Base-by-base conservation (phyloP, 495 filamentous ascomycete species). In the Neurospora sp. region DNA sequence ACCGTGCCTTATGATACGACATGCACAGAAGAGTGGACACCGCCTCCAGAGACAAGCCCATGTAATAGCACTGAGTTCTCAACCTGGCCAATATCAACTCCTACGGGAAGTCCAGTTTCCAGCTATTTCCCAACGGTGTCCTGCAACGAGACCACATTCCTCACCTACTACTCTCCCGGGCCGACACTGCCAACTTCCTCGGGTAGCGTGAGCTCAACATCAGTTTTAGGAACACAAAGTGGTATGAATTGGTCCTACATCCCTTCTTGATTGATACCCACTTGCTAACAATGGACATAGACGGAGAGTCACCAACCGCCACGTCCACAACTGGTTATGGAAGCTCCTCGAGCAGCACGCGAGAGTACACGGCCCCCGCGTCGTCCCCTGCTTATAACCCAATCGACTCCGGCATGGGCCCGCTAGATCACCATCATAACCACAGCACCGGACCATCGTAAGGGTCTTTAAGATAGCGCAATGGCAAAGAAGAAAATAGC, bases 361-460 rank as follows among this genome's bases (percentile, higher is more conserved):
- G 39, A 35, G 69, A 39, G n/a, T 53, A 70, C 46, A 44, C 76
- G 3, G 0, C 35, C 35, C 14, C 72, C 2, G 18, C 70, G 20
- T 3, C 69, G 22, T 48, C 66, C 41, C 68, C 75, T 4, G 68
- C 72, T 18, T 70, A 40, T 31, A 77, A 74, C 69, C 75, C 77
- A 7, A 68, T 80, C 38, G 71, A 79, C 48, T 69, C 72, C 8
- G 78, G 78, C 18, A 22, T 68, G 27, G 77, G 75, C 38, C 44
- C 69, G 22, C 44, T 80, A 37, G 78, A 80, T 18, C 78, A 79
- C 41, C 78, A 79, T 53, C 78, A 79, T 53, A 75, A 75, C 70
- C 66, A 73, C 10, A 73, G 68, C 40, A 27, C 12, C 22, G 53
- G 12, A 31, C 53, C 53, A 31, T 61, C 16, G 22, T 61, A 16